Conservation (phyloP, 2,329 filamentous ascomycete species). For the Fusarium liriodendri region DNA sequence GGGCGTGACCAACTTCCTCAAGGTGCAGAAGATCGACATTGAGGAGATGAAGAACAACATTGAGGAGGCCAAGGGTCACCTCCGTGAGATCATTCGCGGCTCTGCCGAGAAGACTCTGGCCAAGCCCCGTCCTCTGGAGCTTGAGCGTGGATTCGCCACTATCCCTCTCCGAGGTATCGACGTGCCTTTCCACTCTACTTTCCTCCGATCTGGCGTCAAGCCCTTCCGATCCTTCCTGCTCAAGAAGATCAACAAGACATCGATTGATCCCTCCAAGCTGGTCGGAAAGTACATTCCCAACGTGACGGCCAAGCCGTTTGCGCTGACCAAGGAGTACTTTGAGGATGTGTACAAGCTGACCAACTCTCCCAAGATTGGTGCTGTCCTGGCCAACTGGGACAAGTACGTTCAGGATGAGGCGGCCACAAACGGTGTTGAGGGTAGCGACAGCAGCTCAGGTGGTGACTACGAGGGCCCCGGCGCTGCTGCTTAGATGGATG, state of each 20-base stretch:
- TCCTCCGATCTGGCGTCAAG: slow-evolving; percentile 97
- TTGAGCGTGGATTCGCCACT: slow-evolving; percentile 95
- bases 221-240: slow-evolving; percentile 98
- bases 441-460: slow-evolving; percentile 54
- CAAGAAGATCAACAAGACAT: slow-evolving; percentile 99
- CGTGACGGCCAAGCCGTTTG: slow-evolving; percentile 95
- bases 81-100: slow-evolving; percentile 90
- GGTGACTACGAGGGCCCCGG: slow-evolving; percentile 56
- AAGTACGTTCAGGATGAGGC: slow-evolving; percentile 70
- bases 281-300: slow-evolving; percentile 99
- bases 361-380: slow-evolving; percentile 81
- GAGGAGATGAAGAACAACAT: slow-evolving; percentile 90
- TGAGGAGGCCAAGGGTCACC: slow-evolving; percentile 90
- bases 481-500: slow-evolving; percentile 52
- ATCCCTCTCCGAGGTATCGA: slow-evolving; percentile 98
- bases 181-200: slow-evolving; percentile 99
- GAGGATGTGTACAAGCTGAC: slow-evolving; percentile 98
- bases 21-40: slow-evolving; percentile 97
- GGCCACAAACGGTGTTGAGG: slow-evolving; percentile 46
- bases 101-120: slow-evolving; percentile 87
- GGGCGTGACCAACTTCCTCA: slow-evolving; percentile 93
- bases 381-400: slow-evolving; percentile 88
- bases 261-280: slow-evolving; percentile 95
- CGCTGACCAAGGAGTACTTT: slow-evolving; percentile 98
- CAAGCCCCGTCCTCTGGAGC: slow-evolving; percentile 88